Evolutionary conservation across 2,329 filamentous ascomycete genomes (phyloP).

Genomic region (Hortaea werneckii): DNA sequence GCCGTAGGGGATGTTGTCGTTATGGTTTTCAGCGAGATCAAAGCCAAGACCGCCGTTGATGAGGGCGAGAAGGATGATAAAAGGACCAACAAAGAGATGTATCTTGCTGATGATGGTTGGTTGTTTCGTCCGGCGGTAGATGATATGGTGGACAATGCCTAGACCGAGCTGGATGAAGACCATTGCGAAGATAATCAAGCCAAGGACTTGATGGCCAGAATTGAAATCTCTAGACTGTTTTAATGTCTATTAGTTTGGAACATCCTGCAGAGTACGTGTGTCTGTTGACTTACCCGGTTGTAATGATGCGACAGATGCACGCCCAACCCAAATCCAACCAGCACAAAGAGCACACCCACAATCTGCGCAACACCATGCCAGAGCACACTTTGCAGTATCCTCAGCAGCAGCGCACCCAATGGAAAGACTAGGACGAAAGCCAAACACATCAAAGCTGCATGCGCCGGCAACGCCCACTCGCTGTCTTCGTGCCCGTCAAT

Average conservation of each 20-base stretch:
- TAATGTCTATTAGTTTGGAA: too few species aligned
- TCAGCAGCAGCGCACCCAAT: slow-evolving; percentile 26
- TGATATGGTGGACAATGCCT: slow-evolving; percentile 30
- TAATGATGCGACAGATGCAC: slow-evolving; percentile 31
- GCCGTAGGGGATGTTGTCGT: slow-evolving; percentile 9
- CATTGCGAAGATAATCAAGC: slow-evolving; percentile 29
- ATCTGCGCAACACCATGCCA: slow-evolving; percentile 33
- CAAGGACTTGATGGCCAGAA: slow-evolving; percentile 39
- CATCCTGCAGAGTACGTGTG: too few species aligned
- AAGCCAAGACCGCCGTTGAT: slow-evolving; percentile 52
- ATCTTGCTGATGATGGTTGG: slow-evolving; percentile 39
- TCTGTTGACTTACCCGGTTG: slow-evolving; percentile 26
- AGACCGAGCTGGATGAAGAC: slow-evolving; percentile 28
- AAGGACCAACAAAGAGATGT: slow-evolving; percentile 49
- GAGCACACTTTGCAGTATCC: slow-evolving; percentile 30
- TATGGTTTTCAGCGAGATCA: slow-evolving; percentile 40
- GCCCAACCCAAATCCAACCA: slow-evolving; percentile 31
- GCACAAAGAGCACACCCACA: slow-evolving; percentile 27
- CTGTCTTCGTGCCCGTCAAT: slow-evolving; percentile 11
- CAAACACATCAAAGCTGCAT: slow-evolving; percentile 26
- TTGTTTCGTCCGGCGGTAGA: slow-evolving; percentile 16
- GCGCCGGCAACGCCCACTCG: slow-evolving; percentile 11
- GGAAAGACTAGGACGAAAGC: slow-evolving; percentile 29
- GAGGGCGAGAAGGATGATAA: slow-evolving; percentile 44
- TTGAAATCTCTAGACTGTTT: slow-evolving; percentile 27